Base-by-base conservation (phyloP, 805 yeast species). In the Jamesozyma jinghongensis region DNA sequence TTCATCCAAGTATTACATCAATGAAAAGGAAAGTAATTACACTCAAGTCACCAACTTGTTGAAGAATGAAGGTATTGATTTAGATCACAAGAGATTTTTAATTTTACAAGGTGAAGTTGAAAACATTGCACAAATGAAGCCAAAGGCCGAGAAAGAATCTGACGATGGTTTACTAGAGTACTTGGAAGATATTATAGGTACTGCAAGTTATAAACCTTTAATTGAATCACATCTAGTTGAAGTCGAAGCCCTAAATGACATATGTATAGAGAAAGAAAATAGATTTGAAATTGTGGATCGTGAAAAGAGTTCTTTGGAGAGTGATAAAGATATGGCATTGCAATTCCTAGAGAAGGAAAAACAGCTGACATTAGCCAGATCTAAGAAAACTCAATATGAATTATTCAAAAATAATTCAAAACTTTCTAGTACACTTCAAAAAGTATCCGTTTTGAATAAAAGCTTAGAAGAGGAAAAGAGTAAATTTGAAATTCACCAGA, bases 81-180 rank as follows among this genome's bases (percentile, higher is more conserved):
- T 92, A 46, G 94, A 88, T 50, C 98, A 92, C 62, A 92, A 92
- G 57, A 71, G 99, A 51, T 92, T 92, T 53, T 70, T 92, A 51
- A 94, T 92, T 56, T 67, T 92, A 34, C 99, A 92, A 64, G 99
- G 99, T 59, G 99, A 92, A 59, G 98, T 92, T 33, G 99, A 92
- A 65, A 81, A 88, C 49, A 92, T 92, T 55, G 97, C 98, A 0
- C 97, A 92, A 59, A 94, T 92, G 99, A 90, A 90, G 57, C 84
- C 99, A 10, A 92, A 90, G 56, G 97, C 97, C 0, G 97, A 92
- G 54, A 75, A 70, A 38, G 95, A 85, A 40, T 77, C 77, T 48
- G 97, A 90, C 52, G 97, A 92, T 57, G 99, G 99, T 0, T 67
- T 92, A 20, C 64, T 92, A 31, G 99, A 94, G 56, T 92, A 92